Evolutionary conservation across 345 rosid species (phyloP), one percentile per base, ranked within the genome.

Genomic region (Dipteronia sinensis): DNA sequence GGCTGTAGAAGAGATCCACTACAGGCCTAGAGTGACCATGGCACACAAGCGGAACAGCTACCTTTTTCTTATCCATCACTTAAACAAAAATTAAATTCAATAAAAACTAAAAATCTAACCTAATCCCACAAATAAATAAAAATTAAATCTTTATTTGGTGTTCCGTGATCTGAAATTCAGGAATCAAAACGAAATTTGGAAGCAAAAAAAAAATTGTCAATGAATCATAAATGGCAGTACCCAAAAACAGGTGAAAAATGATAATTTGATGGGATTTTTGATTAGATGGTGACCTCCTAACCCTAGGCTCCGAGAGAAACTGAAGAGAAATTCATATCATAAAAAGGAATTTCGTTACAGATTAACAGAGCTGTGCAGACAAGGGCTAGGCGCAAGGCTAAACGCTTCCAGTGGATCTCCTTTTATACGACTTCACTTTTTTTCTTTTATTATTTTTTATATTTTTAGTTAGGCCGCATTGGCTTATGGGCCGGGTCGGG

Each of bases 21-120:
- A 92, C 95, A 11, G 97, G 97, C 68, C 95, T 90, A 20, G 97
- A 92, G 87, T 92, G 97, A 11, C 95, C 95, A 64, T 92, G 97
- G 87, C 95, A 92, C 10, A 92, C 92, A 82, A 92, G 83, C 11
- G 97, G 97, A 76, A 83, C 90, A 1, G 87, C 87, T 79, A 89
- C 84, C 75, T 82, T 86, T 78, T 82, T 74, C 85, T 90, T 87
- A 23, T 90, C 85, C 91, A 87, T 88, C 47, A 23, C 17, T 59
- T 55, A 20, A 64, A 46, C 13, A 63, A 20, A 76, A 67, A 11
- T n/a, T 27, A 10, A 65, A 38, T 17, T 49, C 4, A 49, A 70
- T 5, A 27, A 70, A 49, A 53, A 53, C 58, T 53, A 53, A 15
- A 53, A 53, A 53, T 17, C 10, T 53, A 53, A 53, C n/a, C 58